A percentile compares a stretch with the other conserved stretches of the same genome.
phyloP scores from a whole-genome alignment of 2,329 filamentous ascomycete genomes.

The Colletotrichum cordylinicola region DNA sequence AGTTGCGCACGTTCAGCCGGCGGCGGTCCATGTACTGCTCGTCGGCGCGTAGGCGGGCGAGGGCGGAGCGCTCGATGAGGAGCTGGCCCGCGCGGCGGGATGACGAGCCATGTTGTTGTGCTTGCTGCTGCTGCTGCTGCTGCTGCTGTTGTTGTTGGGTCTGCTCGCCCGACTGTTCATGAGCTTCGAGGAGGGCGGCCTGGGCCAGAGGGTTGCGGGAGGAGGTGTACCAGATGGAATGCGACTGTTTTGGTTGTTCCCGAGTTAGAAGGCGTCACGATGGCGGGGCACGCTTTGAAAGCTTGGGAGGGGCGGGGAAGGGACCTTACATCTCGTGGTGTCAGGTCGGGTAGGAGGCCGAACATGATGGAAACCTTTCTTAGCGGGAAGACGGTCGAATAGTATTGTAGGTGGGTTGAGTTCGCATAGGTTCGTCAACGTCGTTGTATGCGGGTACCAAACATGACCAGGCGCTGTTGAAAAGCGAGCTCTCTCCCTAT shows the following conservation, averaged over 20 bases:
- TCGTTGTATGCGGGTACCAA: background rate
- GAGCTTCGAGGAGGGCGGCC: conserved; percentile 37
- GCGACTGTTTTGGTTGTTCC: conserved; percentile 55
- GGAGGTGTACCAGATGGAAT: conserved; percentile 76
- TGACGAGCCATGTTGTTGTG: conserved; percentile 23
- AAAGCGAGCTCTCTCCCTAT: background rate
- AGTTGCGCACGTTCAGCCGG: conserved; percentile 82
- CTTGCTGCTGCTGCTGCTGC: background rate
- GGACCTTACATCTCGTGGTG: conserved; percentile 70
- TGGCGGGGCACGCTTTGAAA: background rate
- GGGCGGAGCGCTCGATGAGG: conserved; percentile 61
- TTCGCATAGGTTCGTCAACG: background rate
- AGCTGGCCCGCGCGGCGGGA: conserved; percentile 45
- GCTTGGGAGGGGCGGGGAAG: background rate
- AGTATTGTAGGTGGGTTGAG: background rate
- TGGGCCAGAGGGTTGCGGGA: conserved; percentile 56
- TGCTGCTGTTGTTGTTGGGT: conserved; percentile 33
- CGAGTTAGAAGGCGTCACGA: conserved; percentile 19
- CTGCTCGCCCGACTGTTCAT: conserved; percentile 30
- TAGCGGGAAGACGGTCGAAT: background rate
- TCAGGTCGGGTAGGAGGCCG: conserved; percentile 69
- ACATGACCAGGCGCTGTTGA: background rate
- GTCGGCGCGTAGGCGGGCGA: conserved; percentile 75
- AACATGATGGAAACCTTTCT: conserved; percentile 53
- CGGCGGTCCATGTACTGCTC: conserved; percentile 79